Evolutionary conservation across 495 filamentous ascomycete genomes (phyloP).

Genomic region (Neurospora intermedia): DNA sequence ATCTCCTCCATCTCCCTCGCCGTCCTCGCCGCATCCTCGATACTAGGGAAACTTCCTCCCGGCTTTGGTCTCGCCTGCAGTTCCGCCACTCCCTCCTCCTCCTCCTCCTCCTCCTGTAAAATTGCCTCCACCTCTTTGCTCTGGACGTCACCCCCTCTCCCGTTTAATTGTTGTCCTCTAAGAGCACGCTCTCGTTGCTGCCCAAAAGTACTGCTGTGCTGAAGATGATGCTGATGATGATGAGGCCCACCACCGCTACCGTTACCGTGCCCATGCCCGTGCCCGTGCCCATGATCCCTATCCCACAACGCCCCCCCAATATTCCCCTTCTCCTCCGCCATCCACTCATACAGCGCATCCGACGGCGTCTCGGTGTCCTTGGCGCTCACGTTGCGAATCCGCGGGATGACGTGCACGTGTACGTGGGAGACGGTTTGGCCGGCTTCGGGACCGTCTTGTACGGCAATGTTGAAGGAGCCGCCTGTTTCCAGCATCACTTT

Average conservation of each 20-base stretch:
- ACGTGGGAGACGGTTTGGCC: constrained; percentile 87
- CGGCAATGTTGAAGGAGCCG: constrained; percentile 74
- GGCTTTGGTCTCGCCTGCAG: constrained; percentile 22
- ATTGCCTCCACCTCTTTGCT: background rate
- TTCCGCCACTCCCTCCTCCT: background rate
- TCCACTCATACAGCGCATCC: constrained; percentile 62
- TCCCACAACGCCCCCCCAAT: constrained; percentile 53
- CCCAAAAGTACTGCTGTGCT: background rate
- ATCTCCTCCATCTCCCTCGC: constrained; percentile 67
- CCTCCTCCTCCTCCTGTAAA: background rate
- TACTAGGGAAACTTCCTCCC: constrained; percentile 36
- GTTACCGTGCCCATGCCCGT: background rate
- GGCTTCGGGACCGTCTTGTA: constrained; percentile 82
- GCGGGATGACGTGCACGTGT: constrained; percentile 87
- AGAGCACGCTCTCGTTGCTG: background rate
- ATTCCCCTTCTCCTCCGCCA: constrained; percentile 81
- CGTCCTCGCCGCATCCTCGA: constrained; percentile 59
- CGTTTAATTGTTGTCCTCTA: background rate
- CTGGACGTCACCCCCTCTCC: background rate
- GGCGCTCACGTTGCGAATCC: constrained; percentile 35
- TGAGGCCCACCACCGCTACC: background rate
- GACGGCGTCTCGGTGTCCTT: constrained; percentile 39
- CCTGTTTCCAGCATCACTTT: constrained; percentile 4
- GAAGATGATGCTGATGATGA: background rate
- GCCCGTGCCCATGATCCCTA: background rate